Evolutionary conservation across 768 basidiomycete species (phyloP).

Genomic region (Leccinum truebloodii): DNA sequence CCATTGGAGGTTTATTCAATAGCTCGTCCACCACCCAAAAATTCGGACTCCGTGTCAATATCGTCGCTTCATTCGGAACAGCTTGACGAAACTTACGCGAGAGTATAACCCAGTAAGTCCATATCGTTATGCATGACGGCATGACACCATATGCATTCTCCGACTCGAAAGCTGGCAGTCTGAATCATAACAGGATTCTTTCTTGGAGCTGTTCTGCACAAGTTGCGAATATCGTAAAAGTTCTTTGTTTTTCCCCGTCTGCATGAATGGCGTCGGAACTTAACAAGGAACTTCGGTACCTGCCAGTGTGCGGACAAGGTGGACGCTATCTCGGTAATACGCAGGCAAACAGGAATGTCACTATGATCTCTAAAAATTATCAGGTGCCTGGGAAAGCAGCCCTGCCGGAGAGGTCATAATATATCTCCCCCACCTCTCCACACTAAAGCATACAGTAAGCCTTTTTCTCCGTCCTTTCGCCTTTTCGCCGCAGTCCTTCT

Average conservation of each 20-base stretch:
- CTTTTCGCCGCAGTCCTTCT: slow-evolving; percentile 19
- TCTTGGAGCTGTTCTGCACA: neutral
- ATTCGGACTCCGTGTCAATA: neutral
- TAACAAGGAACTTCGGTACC: neutral
- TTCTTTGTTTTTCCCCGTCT: neutral
- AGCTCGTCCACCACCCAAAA: neutral
- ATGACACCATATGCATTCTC: neutral
- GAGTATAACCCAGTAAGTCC: neutral
- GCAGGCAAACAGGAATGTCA: neutral
- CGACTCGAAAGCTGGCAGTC: neutral
- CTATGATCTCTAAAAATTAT: neutral
- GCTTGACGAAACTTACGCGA: neutral
- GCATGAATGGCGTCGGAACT: neutral
- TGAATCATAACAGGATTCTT: neutral
- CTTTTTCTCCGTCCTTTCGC: slow-evolving; percentile 4
- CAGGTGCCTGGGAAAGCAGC: slow-evolving; percentile 18
- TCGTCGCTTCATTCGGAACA: neutral
- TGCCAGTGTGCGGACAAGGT: neutral
- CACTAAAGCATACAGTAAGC: neutral
- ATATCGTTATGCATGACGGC: neutral
- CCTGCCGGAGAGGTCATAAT: slow-evolving; percentile 12
- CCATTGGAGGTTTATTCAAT: no score
- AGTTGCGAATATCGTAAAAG: no score
- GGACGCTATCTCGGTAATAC: neutral
- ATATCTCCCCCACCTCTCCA: slow-evolving; percentile 1